Conservation (phyloP, 768 basidiomycete genomes). For the Tricholoma terreum region DNA sequence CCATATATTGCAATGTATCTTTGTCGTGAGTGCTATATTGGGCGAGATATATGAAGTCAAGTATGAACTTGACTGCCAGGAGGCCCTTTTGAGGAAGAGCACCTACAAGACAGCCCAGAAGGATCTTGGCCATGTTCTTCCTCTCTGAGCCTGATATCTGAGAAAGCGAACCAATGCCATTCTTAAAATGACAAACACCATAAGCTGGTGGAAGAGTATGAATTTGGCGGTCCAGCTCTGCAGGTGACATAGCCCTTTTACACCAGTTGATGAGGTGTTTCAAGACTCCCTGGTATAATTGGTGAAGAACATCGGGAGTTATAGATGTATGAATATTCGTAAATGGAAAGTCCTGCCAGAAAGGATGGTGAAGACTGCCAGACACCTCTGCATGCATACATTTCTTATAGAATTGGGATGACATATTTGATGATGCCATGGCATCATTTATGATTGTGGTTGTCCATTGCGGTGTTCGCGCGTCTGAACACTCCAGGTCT, state of each 20-base stretch:
- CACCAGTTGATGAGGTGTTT: neutral
- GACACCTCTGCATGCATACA: slow-evolving; percentile 2
- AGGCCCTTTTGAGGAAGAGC: slow-evolving; percentile 17
- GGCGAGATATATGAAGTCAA: slow-evolving; percentile 32
- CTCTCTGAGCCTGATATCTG: slow-evolving; percentile 45
- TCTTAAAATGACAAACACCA: slow-evolving; percentile 36
- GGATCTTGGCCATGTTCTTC: slow-evolving; percentile 34
- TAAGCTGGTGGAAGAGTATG: neutral
- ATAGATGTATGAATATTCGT: neutral
- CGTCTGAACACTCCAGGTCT: slow-evolving; percentile 2
- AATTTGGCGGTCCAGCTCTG: neutral
- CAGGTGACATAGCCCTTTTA: neutral
- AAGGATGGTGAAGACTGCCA: neutral
- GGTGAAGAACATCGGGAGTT: neutral
- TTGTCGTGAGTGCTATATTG: slow-evolving; percentile 23
- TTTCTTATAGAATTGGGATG: slow-evolving; percentile 7
- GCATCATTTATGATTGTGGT: slow-evolving; percentile 13
- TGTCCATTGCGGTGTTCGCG: slow-evolving; percentile 2
- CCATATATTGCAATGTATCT: slow-evolving; percentile 20
- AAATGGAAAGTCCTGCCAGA: neutral
- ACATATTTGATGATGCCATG: slow-evolving; percentile 20
- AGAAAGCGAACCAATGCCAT: slow-evolving; percentile 34
- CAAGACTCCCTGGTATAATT: slow-evolving; percentile 27
- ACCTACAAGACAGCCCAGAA: slow-evolving; percentile 28
- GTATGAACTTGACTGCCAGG: slow-evolving; percentile 15